Percentiles rank a stretch among this genome's conserved stretches.
These are phyloP conservation scores for Coemansia sp. DNA, from an alignment of 192 early-diverging fungal genomes.

Conservation along the genomic window DNA sequence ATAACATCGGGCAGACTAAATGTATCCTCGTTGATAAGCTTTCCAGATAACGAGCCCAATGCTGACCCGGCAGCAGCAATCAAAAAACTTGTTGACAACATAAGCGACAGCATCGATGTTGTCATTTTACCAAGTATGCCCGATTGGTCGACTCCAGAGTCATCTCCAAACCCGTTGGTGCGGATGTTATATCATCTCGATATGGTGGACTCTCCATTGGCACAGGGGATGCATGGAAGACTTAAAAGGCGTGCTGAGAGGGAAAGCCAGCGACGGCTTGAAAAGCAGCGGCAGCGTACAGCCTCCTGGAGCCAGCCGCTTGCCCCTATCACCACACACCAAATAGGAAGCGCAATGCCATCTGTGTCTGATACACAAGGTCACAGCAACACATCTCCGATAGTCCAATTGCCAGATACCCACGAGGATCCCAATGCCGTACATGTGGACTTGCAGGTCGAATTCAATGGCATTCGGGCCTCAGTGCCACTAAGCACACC, in stretches of 20 bases:
- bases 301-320: slow-evolving; percentile 49
- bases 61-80: slow-evolving; percentile 54
- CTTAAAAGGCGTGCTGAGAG: slow-evolving; percentile 38
- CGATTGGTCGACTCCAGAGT: slow-evolving; percentile 49
- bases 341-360: slow-evolving; percentile 8
- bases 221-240: slow-evolving; percentile 37
- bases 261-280: slow-evolving; percentile 42
- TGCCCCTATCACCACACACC: slow-evolving; percentile 29
- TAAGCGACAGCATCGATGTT: slow-evolving; percentile 69
- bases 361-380: neutral
- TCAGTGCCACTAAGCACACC: slow-evolving; percentile 69
- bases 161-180: slow-evolving; percentile 41
- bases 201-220: slow-evolving; percentile 46
- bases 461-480: slow-evolving; percentile 89
- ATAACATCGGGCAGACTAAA: slow-evolving; percentile 88
- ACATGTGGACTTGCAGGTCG: slow-evolving; percentile 76
- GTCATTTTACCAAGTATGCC: slow-evolving; percentile 51
- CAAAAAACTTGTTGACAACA: slow-evolving; percentile 65
- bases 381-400: neutral
- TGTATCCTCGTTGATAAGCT: slow-evolving; percentile 68
- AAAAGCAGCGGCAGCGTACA: slow-evolving; percentile 46
- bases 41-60: slow-evolving; percentile 58
- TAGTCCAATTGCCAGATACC: neutral
- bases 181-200: slow-evolving; percentile 40
- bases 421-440: slow-evolving; percentile 30